Base-by-base conservation (phyloP, 495 filamentous ascomycete species). In the Corynascus novoguineensis region DNA sequence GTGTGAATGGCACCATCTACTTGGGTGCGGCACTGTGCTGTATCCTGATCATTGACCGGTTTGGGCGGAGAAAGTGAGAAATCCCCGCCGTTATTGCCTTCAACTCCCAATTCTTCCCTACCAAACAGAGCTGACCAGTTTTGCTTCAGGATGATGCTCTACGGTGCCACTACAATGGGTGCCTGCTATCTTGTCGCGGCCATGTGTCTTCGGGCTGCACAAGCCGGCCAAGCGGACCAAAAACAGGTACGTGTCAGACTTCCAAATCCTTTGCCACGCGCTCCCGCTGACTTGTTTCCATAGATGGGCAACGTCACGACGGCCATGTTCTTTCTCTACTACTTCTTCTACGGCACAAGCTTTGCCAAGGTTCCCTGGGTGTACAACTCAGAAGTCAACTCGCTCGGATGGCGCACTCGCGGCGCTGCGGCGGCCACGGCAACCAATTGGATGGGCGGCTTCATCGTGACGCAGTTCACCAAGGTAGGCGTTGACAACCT, bases 381-480 rank as follows among this genome's bases (percentile, higher is more conserved):
- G 48, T 50, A 50, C 48, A 50, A 50, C 31, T 50, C 48, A 4
- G 48, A 50, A 32, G 48, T 50, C 48, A 50, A 50, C 48, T 50
- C 48, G 48, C 48, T 50, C 48, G 48, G 48, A 3, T 50, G 48
- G 48, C 48, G 48, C 17, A 50, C 48, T 29, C 48, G 48, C 19
- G 48, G 48, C 7, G 48, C 48, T n/a, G 48, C 48, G 5, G 48
- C 48, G 31, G 48, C 48, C 0, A 50, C 48, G 48, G 48, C 48
- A 32, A 50, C 48, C 29, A 50, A 50, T 32, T 50, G 48, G 48
- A 50, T 50, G 48, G 48, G 48, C 48, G 48, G 48, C 4, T 50
- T 50, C 48, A 50, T 50, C 48, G 48, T 50, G 29, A 50, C 48
- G 48, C 48, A 50, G 48, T 50, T 50, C 48, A 50, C 48, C 31